phyloP scores from a whole-genome alignment of 2,329 filamentous ascomycete species.

The Cytospora schulzeri region DNA sequence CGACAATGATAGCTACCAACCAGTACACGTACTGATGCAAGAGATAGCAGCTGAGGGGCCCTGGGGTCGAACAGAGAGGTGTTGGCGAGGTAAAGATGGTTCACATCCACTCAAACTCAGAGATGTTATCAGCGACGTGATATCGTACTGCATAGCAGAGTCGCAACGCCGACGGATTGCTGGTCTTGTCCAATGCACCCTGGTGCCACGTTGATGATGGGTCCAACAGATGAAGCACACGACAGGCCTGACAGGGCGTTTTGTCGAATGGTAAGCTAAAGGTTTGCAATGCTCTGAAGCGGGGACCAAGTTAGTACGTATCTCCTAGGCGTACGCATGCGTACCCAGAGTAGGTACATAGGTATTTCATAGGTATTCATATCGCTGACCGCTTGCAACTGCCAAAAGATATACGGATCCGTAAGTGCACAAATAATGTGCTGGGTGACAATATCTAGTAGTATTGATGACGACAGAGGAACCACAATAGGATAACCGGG shows the following conservation, averaged over 20 bases:
- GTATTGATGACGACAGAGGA: no score
- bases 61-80: background rate
- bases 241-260: no score
- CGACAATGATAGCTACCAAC: no score
- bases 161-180: background rate
- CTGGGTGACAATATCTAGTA: no score
- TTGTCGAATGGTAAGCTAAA: background rate
- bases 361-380: background rate
- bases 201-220: background rate
- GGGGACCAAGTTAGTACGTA: background rate
- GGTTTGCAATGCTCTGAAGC: background rate
- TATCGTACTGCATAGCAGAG: background rate
- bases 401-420: background rate
- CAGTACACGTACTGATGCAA: no score
- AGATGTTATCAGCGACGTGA: constrained; percentile 9
- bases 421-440: no score
- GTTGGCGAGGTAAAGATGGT: constrained; percentile 5
- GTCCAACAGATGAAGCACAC: background rate
- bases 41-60: background rate
- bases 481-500: no score
- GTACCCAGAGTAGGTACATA: background rate
- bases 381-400: background rate
- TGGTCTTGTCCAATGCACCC: background rate
- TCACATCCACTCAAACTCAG: constrained; percentile 3
- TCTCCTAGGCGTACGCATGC: background rate